Evolutionary conservation across 805 yeast species (phyloP).

Genomic region (Saccharomycodes ludwigii): DNA sequence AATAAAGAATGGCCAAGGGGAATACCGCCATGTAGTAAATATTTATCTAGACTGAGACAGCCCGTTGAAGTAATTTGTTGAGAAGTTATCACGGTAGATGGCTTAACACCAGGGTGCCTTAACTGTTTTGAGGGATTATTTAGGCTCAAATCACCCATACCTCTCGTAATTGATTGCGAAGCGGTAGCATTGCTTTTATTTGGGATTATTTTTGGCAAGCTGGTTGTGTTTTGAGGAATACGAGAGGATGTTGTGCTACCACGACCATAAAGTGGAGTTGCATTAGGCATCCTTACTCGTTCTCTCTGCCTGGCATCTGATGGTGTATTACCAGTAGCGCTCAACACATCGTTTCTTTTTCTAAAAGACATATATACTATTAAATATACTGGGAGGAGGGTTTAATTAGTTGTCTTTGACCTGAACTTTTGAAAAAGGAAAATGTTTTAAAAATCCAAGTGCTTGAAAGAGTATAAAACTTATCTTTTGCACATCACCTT

Average conservation of each 20-base stretch:
- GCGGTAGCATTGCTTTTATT: neutral
- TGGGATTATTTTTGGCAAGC: slow-evolving; percentile 10
- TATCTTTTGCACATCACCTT: too few species aligned
- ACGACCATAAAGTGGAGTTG: slow-evolving; percentile 8
- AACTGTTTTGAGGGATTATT: slow-evolving; percentile 2
- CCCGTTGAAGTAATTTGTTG: slow-evolving; percentile 76
- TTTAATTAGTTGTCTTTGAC: too few species aligned
- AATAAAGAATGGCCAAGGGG: slow-evolving; percentile 66
- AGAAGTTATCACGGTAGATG: slow-evolving; percentile 60
- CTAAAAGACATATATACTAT: slow-evolving; percentile 50
- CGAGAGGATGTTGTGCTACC: slow-evolving; percentile 12
- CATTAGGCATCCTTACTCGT: slow-evolving; percentile 1
- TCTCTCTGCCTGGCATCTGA: slow-evolving; percentile 1
- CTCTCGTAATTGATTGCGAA: neutral
- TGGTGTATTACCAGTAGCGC: slow-evolving; percentile 9
- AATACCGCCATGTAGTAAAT: slow-evolving; percentile 71
- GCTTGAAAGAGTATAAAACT: too few species aligned
- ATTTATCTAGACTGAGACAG: slow-evolving; percentile 56
- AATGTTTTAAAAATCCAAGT: too few species aligned
- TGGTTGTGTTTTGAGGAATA: slow-evolving; percentile 3
- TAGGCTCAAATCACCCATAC: slow-evolving; percentile 7
- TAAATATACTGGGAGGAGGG: too few species aligned
- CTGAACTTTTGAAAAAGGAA: too few species aligned
- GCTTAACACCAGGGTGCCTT: slow-evolving; percentile 49
- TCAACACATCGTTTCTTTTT: slow-evolving; percentile 38